Base-by-base conservation (phyloP, 768 basidiomycete genomes). In the Pisolithus sp. region DNA sequence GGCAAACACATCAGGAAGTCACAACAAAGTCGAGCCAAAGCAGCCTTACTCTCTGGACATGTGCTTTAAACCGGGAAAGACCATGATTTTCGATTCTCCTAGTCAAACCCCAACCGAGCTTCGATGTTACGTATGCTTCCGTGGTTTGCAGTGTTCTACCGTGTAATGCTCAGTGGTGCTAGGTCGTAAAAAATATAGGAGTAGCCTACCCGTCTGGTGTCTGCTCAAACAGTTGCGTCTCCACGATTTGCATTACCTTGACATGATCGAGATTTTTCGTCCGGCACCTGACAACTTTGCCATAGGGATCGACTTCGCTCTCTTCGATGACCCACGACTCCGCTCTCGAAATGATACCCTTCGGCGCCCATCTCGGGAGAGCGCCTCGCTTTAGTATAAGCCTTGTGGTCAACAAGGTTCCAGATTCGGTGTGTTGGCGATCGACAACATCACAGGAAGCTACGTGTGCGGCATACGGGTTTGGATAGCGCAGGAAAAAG, bases 241-340 rank as follows among this genome's bases (percentile, higher is more conserved):
- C 94, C 56, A 91, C 83, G 31, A 95, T 86, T 62, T 90, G 84
- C 89, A 98, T 86, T 48, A 95, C 80, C 71, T 93, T 95, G 63
- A 91, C 85, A 69, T 94, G 89, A 67, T 95, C 93, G 51, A 98
- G 74, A 67, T 98, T 98, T 68, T 81, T 85, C 17, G 94, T 95
- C 53, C 76, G 75, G 60, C 89, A 92, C 53, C 77, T 75, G 59
- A 96, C 80, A 18, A 81, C 77, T 69, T 84, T 82, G 30, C 85
- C 88, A 50, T 83, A 73, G 4, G 89, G 85, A 69, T 96, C 90
- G 7, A 97, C 90, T 62, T 95, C 89, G 59, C 87, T 95, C 74
- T 94, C 89, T 68, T 98, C 94, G 53, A 98, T 70, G 44, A 96
- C 83, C 94, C 93, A 98, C 2, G 87, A 86, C 68, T 96, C 94